Evolutionary conservation across 2,329 filamentous ascomycete species (phyloP), one percentile per base, ranked within the genome.

Genomic region (Aschersonia sp.): DNA sequence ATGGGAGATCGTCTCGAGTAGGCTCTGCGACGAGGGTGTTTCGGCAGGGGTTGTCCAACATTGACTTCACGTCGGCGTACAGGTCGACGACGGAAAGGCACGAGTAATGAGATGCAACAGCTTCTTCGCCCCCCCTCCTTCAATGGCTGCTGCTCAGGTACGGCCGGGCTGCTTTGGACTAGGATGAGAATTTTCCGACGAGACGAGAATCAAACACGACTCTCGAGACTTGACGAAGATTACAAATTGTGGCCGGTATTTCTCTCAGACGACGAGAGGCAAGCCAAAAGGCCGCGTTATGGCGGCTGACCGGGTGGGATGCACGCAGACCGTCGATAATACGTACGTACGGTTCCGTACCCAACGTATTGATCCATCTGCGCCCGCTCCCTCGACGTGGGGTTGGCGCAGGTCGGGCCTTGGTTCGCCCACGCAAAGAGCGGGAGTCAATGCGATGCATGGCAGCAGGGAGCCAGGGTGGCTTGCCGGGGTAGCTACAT

Each of bases 1-100:
- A 51, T 56, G 50, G 56, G 52, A 55, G 54, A 59, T 56, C 52
- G 58, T 59, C 56, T 58, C 56, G 56, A 57, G 50, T 52, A 43
- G 45, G 35, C 35, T 37, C 35, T 37, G 35, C 7, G 30, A 29
- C 30, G 31, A 29, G 44, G 44, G 12, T 37, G 44, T 41, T 44
- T 45, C 32, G 30, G 42, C 40, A 45, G 43, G 47, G 48, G 43
- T 43, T 37, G 44, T 39, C 48, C 46, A 44, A 41, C 32, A 47
- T 45, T 45, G 48, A 44, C n/a, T 42, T 44, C 43, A 45, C 45
- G 47, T 43, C 41, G 41, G 43, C 46, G 31, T 10, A 10, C 8
- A 32, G n/a, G 22, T 32, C 11, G 30, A 9, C 22, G 6, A 46
- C 7, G 22, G 29, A 31, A 43, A 37, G 30, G 30, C 30, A 31